Conservation (phyloP, 495 filamentous ascomycete genomes). For the Cenococcum geophilum region DNA sequence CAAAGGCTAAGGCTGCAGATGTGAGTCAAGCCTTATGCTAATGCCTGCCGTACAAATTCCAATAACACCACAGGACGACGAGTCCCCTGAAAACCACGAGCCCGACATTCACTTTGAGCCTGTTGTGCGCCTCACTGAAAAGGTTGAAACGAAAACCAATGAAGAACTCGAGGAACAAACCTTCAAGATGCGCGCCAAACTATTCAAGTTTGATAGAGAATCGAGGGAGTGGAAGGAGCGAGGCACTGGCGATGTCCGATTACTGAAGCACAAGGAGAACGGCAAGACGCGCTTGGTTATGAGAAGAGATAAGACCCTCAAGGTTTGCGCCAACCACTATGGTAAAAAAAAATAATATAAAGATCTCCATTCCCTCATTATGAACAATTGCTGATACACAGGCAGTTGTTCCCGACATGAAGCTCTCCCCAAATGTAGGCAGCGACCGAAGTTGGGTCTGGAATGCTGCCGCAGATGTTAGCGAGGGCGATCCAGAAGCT, state of each 20-base stretch:
- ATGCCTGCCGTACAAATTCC: neutral
- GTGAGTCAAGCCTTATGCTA: slow-evolving; percentile 29
- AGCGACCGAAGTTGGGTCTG: slow-evolving; percentile 99
- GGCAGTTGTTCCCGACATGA: slow-evolving; percentile 96
- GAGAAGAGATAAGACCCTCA: slow-evolving; percentile 98
- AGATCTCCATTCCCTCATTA: slow-evolving; percentile 4
- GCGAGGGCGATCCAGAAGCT: slow-evolving; percentile 94
- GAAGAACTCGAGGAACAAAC: slow-evolving; percentile 95
- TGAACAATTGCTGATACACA: slow-evolving; percentile 4
- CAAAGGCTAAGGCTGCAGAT: slow-evolving; percentile 66
- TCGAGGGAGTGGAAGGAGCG: slow-evolving; percentile 97
- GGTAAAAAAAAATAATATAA: too few species aligned
- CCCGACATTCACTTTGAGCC: slow-evolving; percentile 96
- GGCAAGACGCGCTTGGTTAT: slow-evolving; percentile 96
- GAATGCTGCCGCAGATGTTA: slow-evolving; percentile 96
- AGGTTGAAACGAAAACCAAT: slow-evolving; percentile 94
- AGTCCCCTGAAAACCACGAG: slow-evolving; percentile 52
- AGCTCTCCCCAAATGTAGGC: slow-evolving; percentile 93
- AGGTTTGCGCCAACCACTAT: slow-evolving; percentile 99
- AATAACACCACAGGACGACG: slow-evolving; percentile 24
- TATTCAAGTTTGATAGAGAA: slow-evolving; percentile 94
- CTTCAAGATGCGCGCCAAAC: slow-evolving; percentile 99
- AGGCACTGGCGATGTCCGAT: slow-evolving; percentile 89
- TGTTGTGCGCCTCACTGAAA: slow-evolving; percentile 88
- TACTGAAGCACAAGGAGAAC: slow-evolving; percentile 98